A percentile compares a stretch with the other conserved stretches of the same genome.
These are phyloP conservation scores for Ilex aquifolium DNA, from an alignment of 257 asterid species.

Conservation along the genomic window DNA sequence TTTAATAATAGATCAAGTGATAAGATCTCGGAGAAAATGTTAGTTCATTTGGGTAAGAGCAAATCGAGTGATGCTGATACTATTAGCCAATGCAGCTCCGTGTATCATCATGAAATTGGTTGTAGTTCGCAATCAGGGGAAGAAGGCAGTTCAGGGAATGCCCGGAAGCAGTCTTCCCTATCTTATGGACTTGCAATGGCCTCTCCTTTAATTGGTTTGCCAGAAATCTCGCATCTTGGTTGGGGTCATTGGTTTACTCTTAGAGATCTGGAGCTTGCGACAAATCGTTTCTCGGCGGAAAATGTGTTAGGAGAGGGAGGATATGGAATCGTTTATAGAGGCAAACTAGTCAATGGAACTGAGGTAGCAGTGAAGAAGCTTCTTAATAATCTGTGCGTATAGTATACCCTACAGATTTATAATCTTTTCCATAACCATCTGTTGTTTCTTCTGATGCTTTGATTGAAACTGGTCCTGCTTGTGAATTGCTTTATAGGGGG, in stretches of 20 bases:
- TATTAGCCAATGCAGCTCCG: constrained; percentile 77
- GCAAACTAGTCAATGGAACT: constrained; percentile 74
- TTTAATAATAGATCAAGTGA: constrained; percentile 61
- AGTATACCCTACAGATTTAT: constrained; percentile 23
- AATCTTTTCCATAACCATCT: constrained; percentile 5
- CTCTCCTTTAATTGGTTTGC: constrained; percentile 88
- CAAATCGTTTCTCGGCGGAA: constrained; percentile 64
- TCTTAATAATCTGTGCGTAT: constrained; percentile 85
- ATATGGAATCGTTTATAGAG: constrained; percentile 83
- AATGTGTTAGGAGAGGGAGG: constrained; percentile 94
- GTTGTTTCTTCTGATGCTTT: background rate
- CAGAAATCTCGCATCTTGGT: constrained; percentile 91
- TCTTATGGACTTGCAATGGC: constrained; percentile 55
- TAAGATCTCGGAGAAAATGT: constrained; percentile 58
- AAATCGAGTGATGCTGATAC: constrained; percentile 78
- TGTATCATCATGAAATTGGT: constrained; percentile 56
- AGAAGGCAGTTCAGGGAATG: constrained; percentile 76
- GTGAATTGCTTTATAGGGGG: constrained; percentile 48
- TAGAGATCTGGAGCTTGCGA: constrained; percentile 85
- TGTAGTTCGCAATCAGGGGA: constrained; percentile 91
- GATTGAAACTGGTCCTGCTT: too few relatives aligned
- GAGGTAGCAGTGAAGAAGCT: constrained; percentile 96
- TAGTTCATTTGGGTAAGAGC: constrained; percentile 62
- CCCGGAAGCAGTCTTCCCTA: constrained; percentile 47
- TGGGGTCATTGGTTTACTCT: constrained; percentile 99